Evolutionary conservation across 345 rosid species (phyloP).

Genomic region (Tarenaya hassleriana): DNA sequence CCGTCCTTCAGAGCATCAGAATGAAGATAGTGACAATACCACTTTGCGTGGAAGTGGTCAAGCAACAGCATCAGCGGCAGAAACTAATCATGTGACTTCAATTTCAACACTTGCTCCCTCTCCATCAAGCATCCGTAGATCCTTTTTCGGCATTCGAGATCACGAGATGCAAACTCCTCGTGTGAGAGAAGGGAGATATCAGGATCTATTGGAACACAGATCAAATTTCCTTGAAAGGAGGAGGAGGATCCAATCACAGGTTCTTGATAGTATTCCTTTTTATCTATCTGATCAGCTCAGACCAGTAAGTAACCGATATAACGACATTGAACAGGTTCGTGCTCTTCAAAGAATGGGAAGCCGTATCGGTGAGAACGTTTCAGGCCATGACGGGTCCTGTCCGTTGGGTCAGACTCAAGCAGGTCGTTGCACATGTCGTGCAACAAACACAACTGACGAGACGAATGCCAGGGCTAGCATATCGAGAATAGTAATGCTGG

Average conservation of each 20-base stretch:
- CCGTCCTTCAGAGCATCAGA: constrained; percentile 47
- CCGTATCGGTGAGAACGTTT: constrained; percentile 81
- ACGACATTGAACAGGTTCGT: constrained; percentile 50
- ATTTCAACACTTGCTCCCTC: constrained; percentile 38
- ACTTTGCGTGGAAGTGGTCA: constrained; percentile 34
- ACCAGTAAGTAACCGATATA: constrained; percentile 14
- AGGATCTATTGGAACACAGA: constrained; percentile 79
- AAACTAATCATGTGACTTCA: constrained; percentile 27
- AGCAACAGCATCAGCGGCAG: constrained; percentile 31
- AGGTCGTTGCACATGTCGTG: constrained; percentile 77
- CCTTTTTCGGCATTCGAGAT: constrained; percentile 47
- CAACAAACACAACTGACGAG: constrained; percentile 41
- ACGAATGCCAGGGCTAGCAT: constrained; percentile 85
- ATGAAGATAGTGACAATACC: constrained; percentile 41
- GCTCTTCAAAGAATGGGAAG: constrained; percentile 93
- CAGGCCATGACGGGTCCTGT: constrained; percentile 86
- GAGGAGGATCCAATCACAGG: constrained; percentile 97
- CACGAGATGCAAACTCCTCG: constrained; percentile 53
- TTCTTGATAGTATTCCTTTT: constrained; percentile 11
- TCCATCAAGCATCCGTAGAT: constrained; percentile 41
- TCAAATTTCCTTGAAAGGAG: constrained; percentile 89
- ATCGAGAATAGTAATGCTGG: constrained; percentile 95
- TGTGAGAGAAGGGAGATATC: constrained; percentile 75
- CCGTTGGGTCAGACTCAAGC: constrained; percentile 77
- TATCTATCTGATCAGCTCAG: background rate